Evolutionary conservation across 805 yeast species (phyloP), one percentile per base, ranked within the genome.

Genomic region (Saccharomycopsis oosterbeekiorum): DNA sequence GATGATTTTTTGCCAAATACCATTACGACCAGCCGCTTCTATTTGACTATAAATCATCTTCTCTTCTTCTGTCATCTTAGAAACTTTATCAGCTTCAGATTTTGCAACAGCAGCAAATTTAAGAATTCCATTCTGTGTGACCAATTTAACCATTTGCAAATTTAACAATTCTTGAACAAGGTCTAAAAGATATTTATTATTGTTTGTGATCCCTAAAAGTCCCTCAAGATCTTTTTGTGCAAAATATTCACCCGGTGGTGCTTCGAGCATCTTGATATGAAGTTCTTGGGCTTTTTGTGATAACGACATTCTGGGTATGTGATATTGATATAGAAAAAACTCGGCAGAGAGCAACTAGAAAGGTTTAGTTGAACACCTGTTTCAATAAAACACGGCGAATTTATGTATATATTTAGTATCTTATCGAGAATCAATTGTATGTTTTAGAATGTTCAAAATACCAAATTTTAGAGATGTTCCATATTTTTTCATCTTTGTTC

Each of bases 1-100:
- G 67, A 92, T 83, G 9, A 96, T 89, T 74, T 89, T 90, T 12
- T 96, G 88, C 97, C 97, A 92, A 59, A 92, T 90, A 55, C 97
- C 97, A 73, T 92, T 97, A 72, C 98, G 79, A 3, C 94, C 96
- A 8, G 96, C 82, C 0, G 96, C 96, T 69, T 89, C 96, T 65
- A 93, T 93, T 69, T 91, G 86, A 0, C 94, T 85, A 70, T 93
- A 93, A 34, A 93, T 87, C 82, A 93, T 82, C 26, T 92, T 86
- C 73, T 94, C 98, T 68, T 94, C 99, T 36, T 85, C 81, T 9
- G 81, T 70, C 97, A 93, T 91, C 43, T 84, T 79, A 29, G 85
- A 78, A 64, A 89, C 82, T 69, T 88, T 89, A 34, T 75, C 80
- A 10, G 97, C 97, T 65, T 91, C 97, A 12, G 80, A 75, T 50